Conservation (phyloP, 139 green algal genomes). For the Picochlorum sp. region DNA sequence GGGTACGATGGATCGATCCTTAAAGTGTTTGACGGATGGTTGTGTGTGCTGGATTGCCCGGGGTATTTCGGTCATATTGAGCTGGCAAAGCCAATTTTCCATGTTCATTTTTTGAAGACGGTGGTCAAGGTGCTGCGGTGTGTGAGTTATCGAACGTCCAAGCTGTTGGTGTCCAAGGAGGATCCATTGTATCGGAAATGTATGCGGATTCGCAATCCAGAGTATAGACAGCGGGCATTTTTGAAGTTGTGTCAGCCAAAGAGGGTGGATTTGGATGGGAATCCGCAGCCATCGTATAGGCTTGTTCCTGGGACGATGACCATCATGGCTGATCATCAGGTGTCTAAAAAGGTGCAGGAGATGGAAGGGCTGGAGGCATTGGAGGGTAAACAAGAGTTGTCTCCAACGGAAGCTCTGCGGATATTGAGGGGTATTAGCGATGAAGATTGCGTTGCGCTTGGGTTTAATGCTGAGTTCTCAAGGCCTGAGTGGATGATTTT, state of each 20-base stretch:
- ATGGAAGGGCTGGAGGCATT: slow-evolving; percentile 36
- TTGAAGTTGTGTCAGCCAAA: slow-evolving; percentile 45
- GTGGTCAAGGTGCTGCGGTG: slow-evolving; percentile 90
- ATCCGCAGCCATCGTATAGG: slow-evolving; percentile 77
- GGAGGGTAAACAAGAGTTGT: slow-evolving; percentile 80
- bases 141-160: slow-evolving; percentile 85
- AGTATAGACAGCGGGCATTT: slow-evolving; percentile 61
- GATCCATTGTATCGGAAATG: slow-evolving; percentile 62
- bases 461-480: slow-evolving; percentile 71
- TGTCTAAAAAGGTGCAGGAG: slow-evolving; percentile 52
- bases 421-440: slow-evolving; percentile 87
- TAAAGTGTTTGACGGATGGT: slow-evolving; percentile 74
- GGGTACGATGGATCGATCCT: slow-evolving; percentile 84
- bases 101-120: slow-evolving; percentile 92
- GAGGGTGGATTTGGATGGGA: slow-evolving; percentile 49
- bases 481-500: slow-evolving; percentile 94
- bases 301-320: slow-evolving; percentile 66
- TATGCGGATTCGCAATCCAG: slow-evolving; percentile 53
- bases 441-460: slow-evolving; percentile 83
- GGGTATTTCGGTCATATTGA: slow-evolving; percentile 98
- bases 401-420: slow-evolving; percentile 64
- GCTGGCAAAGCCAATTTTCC: slow-evolving; percentile 91
- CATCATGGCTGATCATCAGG: slow-evolving; percentile 84
- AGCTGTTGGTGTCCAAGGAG: slow-evolving; percentile 74
- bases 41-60: slow-evolving; percentile 72